A percentile compares a stretch with the other conserved stretches of the same genome.
phyloP scores from a whole-genome alignment of 2,329 filamentous ascomycete species.

The Neonectria punicea region DNA sequence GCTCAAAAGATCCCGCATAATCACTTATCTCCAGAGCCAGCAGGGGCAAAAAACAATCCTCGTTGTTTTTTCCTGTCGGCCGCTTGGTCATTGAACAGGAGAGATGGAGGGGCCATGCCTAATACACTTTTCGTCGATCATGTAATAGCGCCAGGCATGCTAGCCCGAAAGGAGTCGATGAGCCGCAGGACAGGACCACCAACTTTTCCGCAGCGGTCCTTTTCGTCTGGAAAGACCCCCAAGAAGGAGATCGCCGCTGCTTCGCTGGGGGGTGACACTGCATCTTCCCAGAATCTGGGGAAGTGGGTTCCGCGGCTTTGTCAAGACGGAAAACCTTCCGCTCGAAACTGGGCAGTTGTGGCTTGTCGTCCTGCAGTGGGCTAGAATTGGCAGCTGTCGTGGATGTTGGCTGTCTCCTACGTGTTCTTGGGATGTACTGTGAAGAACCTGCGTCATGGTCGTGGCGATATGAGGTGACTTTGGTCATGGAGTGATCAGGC shows the following conservation, averaged over 20 bases:
- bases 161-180: slow-evolving; percentile 1
- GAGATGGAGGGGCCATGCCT: background rate
- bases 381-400: background rate
- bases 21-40: slow-evolving; percentile 9
- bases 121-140: slow-evolving; percentile 3
- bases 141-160: slow-evolving; percentile 1
- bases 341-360: background rate
- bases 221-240: background rate
- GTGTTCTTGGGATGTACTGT: background rate
- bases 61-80: background rate
- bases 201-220: background rate
- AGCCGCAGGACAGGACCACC: slow-evolving; percentile 9
- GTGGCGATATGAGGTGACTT: background rate
- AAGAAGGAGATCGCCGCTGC: slow-evolving; percentile 2
- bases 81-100: background rate
- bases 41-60: no score
- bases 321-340: slow-evolving; percentile 15
- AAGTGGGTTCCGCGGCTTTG: slow-evolving; percentile 5
- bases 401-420: background rate
- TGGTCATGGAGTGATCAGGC: background rate
- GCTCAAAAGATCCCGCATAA: slow-evolving; percentile 21
- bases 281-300: slow-evolving; percentile 4
- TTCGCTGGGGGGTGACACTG: background rate
- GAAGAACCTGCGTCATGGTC: background rate
- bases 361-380: background rate